Evolutionary conservation across 352 stramenopile species (phyloP).

Genomic region (Globisporangium sylvaticum): DNA sequence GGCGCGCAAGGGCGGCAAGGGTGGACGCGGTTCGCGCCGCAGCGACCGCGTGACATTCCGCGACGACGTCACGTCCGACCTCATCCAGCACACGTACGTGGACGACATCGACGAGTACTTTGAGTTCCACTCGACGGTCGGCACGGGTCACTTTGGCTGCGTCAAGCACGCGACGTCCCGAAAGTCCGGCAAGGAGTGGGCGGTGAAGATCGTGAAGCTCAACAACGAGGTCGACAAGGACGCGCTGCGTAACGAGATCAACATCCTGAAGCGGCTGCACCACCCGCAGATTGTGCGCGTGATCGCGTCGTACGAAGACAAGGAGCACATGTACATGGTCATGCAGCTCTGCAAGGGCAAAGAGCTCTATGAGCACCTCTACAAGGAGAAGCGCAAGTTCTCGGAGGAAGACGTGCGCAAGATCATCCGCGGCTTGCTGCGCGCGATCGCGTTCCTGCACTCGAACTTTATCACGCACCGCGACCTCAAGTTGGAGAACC

Average conservation of each 20-base stretch:
- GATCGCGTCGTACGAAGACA: conserved; percentile 74
- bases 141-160: conserved; percentile 66
- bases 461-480: conserved; percentile 79
- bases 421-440: conserved; percentile 57
- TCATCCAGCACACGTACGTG: conserved; percentile 77
- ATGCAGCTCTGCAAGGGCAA: conserved; percentile 85
- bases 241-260: conserved; percentile 71
- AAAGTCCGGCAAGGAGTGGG: conserved; percentile 68
- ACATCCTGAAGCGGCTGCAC: conserved; percentile 72
- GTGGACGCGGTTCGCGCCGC: conserved; percentile 3
- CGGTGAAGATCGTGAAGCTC: conserved; percentile 71
- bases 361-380: conserved; percentile 74
- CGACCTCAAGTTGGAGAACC: conserved; percentile 81
- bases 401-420: conserved; percentile 62
- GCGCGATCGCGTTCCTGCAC: conserved; percentile 70
- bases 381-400: conserved; percentile 58
- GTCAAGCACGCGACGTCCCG: conserved; percentile 61
- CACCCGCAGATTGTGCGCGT: conserved; percentile 81
- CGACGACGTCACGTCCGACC: conserved; percentile 71
- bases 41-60: conserved; percentile 38
- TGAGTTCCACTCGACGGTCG: conserved; percentile 59
- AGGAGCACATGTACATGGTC: conserved; percentile 83
- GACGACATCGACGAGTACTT: conserved; percentile 62
- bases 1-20: conserved; percentile 11
- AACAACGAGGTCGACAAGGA: conserved; percentile 73